phyloP scores from a whole-genome alignment of 305 asterid genomes.

The Fraxinus nigra region DNA sequence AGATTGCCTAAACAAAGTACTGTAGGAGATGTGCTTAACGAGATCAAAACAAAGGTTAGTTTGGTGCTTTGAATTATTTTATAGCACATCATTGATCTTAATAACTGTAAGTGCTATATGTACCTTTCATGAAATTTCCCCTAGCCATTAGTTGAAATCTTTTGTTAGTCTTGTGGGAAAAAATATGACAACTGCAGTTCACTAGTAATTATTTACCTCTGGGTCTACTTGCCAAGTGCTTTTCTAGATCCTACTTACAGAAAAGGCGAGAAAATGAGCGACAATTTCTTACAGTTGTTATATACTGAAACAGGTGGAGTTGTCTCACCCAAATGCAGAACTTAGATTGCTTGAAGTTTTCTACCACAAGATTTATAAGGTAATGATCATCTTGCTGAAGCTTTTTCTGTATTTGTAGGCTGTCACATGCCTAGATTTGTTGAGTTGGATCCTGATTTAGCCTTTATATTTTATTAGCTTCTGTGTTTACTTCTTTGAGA shows the following conservation, averaged over 20 bases:
- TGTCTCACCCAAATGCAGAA: slow-evolving; percentile 45
- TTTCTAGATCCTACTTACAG: neutral
- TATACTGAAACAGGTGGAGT: slow-evolving; percentile 42
- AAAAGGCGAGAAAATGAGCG: neutral
- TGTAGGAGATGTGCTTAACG: slow-evolving; percentile 71
- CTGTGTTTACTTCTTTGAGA: neutral
- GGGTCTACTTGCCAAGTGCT: neutral
- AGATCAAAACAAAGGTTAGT: slow-evolving; percentile 63
- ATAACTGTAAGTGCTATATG: neutral
- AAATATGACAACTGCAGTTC: slow-evolving; percentile 10
- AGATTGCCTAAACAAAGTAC: slow-evolving; percentile 67
- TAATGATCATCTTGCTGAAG: slow-evolving; percentile 16
- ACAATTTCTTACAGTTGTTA: neutral
- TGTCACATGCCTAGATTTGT: neutral
- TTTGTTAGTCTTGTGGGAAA: neutral
- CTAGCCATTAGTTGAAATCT: neutral
- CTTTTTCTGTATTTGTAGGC: neutral
- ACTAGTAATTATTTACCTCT: slow-evolving; percentile 6
- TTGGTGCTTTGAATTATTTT: slow-evolving; percentile 12
- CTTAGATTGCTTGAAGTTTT: slow-evolving; percentile 53
- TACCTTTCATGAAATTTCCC: neutral
- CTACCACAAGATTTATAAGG: slow-evolving; percentile 55
- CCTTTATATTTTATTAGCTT: neutral
- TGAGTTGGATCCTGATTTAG: slow-evolving; percentile 13
- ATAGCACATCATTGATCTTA: neutral